Conservation (phyloP, 2,329 filamentous ascomycete species). For the Fusarium redolens region DNA sequence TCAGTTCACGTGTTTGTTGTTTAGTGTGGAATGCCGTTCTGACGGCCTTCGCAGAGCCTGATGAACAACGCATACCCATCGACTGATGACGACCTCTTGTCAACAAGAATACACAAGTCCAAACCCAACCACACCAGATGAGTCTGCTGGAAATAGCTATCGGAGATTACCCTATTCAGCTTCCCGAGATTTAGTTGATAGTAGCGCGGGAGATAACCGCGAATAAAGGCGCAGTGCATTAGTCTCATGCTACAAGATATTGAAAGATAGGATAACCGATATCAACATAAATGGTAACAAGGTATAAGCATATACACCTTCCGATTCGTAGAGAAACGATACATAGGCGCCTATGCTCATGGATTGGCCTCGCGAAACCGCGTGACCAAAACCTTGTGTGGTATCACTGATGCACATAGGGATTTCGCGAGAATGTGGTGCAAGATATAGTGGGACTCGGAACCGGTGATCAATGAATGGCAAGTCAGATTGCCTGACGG, state of each 20-base stretch:
- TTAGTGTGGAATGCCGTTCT: rapidly evolving
- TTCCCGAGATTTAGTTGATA: neutral
- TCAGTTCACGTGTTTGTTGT: rapidly evolving
- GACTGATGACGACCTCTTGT: neutral
- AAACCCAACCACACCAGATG: neutral
- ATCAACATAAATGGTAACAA: neutral
- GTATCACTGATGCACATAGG: neutral
- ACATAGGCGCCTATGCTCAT: neutral
- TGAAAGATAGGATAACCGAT: neutral
- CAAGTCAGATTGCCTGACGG: neutral
- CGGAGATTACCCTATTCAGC: neutral
- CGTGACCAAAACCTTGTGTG: neutral
- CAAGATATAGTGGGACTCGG: neutral
- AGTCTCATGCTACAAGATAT: conserved; percentile 1
- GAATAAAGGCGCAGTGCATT: conserved; percentile 13
- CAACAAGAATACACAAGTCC: neutral
- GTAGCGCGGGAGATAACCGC: neutral
- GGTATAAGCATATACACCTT: neutral
- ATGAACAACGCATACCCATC: rapidly evolving
- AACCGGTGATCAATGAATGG: neutral
- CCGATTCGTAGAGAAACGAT: conserved; percentile 1
- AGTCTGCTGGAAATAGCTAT: neutral
- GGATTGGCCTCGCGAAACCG: neutral
- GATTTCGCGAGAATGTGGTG: neutral
- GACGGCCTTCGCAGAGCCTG: rapidly evolving